Base-by-base conservation (phyloP, 148 eudicot species). In the Nepenthes gracilis region DNA sequence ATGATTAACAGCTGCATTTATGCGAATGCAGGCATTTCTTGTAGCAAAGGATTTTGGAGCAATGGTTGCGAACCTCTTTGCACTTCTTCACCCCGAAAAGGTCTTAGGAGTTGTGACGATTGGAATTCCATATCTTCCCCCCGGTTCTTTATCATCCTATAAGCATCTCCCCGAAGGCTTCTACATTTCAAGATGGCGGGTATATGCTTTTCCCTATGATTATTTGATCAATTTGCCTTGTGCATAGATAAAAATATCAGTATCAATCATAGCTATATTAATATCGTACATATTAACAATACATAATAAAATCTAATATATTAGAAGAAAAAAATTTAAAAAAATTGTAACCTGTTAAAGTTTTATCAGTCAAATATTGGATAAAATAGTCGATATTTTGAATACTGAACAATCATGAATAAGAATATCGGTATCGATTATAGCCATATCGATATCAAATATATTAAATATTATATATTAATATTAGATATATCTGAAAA, bases 121-220 rank as follows among this genome's bases (percentile, higher is more conserved):
- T 43, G 85, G 88, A 0, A 54, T 74, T 35, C 88, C 88, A 43
- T 76, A 64, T 35, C 7, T 59, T 35, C 83, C 81, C 45, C 81
- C 79, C 2, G 65, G 63, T 49, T 70, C 75, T 32, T 36, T 67
- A 33, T 47, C 64, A 9, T 58, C 37, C 4, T 48, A 6, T 35
- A 40, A 52, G 35, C 47, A 23, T 35, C 79, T 81, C 2, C 84
- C 86, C 10, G 83, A 81, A 68, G 88, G 88, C 54, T 75, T 75
- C 70, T 86, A 86, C 73, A 69, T 81, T 36, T 65, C 75, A 49
- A 75, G 94, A 62, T 86, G 81, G 79, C 47, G 38, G 77, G 92
- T 80, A 66, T 8, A 43, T 58, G 12, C 37, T 32, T 14, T 32
- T 4, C 15, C 2, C 48, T 14, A 10, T 23, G 9, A 40, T 32